Base-by-base conservation (phyloP, 148 eudicot genomes). In the Rheum nobile region DNA sequence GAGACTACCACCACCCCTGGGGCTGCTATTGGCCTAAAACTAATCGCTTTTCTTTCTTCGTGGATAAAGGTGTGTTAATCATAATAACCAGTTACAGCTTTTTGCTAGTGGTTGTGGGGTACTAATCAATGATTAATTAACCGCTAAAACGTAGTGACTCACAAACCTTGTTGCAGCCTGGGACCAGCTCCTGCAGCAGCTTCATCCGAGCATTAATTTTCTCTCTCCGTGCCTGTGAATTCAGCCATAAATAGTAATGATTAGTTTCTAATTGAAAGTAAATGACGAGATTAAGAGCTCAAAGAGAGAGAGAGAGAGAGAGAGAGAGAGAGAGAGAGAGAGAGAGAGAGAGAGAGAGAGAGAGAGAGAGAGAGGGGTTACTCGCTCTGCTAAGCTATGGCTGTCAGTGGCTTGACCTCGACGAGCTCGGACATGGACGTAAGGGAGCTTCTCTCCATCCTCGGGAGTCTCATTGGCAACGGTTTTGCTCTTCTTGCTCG, bases 161-260 rank as follows among this genome's bases (percentile, higher is more conserved):
- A 44, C 83, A 57, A 65, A 95, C 99, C 99, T 92, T 92, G 81
- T 83, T 88, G 77, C 99, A 95, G 16, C 99, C 99, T 0, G 99
- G 99, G 80, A 95, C 99, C 84, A 95, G 84, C 72, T 92, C 99
- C 80, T 95, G 99, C 72, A 95, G 78, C 71, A 95, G 83, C 86
- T 95, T 95, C 99, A 95, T 95, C 82, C 97, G 82, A 24, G 96
- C 99, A 79, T 95, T 95, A 46, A 95, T 95, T 81, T 95, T 95
- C 90, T 92, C 99, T 80, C 99, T 90, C 79, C 99, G 84, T 26
- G 99, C 99, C 99, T 89, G 81, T 72, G 78, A 74, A 65, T 16
- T 65, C 41, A 8, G 10, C 16, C 38, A 32, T 34, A 34, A 65
- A 65, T 41, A 65, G 70, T 65, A 6, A 32, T 43, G 42, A 72